Evolutionary conservation across 768 basidiomycete genomes (phyloP).

Genomic region (Hericium erinaceus): DNA sequence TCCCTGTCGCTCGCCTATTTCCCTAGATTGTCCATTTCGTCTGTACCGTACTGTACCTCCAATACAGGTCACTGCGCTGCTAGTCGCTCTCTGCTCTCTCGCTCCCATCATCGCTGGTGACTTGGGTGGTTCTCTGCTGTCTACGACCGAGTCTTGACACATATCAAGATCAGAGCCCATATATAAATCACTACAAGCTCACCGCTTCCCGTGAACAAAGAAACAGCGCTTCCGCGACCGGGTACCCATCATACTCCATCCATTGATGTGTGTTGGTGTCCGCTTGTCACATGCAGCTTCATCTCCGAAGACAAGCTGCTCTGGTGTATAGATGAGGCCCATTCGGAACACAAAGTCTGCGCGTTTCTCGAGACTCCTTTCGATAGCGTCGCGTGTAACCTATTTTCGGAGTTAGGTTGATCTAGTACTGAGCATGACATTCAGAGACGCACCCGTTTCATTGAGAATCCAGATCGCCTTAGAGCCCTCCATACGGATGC

Average conservation of each 20-base stretch:
- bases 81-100: too few relatives aligned
- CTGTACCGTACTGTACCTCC: too few relatives aligned
- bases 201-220: background rate
- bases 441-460: background rate
- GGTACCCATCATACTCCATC: background rate
- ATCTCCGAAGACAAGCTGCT: background rate
- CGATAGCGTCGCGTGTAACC: background rate
- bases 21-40: too few relatives aligned
- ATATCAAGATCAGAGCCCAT: background rate
- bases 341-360: background rate
- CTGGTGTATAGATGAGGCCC: background rate
- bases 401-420: background rate
- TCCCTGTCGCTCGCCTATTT: too few relatives aligned
- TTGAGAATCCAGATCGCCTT: background rate
- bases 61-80: too few relatives aligned
- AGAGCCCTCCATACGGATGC: background rate
- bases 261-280: background rate
- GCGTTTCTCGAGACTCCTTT: background rate
- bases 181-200: background rate
- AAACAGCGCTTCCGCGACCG: background rate
- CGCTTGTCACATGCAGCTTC: background rate
- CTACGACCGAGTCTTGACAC: too few relatives aligned
- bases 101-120: too few relatives aligned
- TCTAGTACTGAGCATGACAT: background rate
- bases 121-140: too few relatives aligned